These are phyloP conservation scores for Yarrowia galli DNA, from an alignment of 1,139 yeast genomes.

Conservation along the genomic window DNA sequence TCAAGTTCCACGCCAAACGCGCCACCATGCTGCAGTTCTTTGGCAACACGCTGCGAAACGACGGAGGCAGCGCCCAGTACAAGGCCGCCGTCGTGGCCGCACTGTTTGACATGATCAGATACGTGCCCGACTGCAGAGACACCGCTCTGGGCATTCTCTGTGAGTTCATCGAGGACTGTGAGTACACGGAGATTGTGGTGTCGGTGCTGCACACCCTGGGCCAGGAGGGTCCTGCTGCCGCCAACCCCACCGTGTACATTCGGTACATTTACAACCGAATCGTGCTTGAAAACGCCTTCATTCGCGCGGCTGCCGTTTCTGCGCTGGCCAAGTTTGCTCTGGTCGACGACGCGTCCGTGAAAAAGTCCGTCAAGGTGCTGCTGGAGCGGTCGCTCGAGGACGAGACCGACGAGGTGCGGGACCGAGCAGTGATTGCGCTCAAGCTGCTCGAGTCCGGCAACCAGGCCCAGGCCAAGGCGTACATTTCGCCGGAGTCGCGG, in stretches of 20 bases:
- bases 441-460: constrained; percentile 60
- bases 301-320: constrained; percentile 93
- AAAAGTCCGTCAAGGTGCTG: constrained; percentile 74
- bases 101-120: constrained; percentile 85
- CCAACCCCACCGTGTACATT: constrained; percentile 88
- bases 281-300: constrained; percentile 92
- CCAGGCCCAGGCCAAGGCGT: constrained; percentile 57
- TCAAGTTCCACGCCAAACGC: constrained; percentile 92
- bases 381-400: constrained; percentile 86
- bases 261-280: constrained; percentile 97
- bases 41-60: constrained; percentile 85
- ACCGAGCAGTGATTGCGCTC: constrained; percentile 89
- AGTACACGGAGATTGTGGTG: constrained; percentile 89
- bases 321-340: constrained; percentile 91
- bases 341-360: constrained; percentile 71
- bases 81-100: constrained; percentile 92
- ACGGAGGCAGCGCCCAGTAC: constrained; percentile 78
- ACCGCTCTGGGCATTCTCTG: constrained; percentile 86
- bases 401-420: constrained; percentile 96
- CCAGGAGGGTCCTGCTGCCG: constrained; percentile 88
- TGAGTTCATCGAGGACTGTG: constrained; percentile 98
- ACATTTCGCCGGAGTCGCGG: constrained; percentile 70
- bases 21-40: constrained; percentile 81
- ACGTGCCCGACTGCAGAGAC: constrained; percentile 87
- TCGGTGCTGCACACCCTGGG: constrained; percentile 91